These are phyloP conservation scores for Periconia sp. DNA, from an alignment of 2,329 filamentous ascomycete genomes.

Conservation along the genomic window DNA sequence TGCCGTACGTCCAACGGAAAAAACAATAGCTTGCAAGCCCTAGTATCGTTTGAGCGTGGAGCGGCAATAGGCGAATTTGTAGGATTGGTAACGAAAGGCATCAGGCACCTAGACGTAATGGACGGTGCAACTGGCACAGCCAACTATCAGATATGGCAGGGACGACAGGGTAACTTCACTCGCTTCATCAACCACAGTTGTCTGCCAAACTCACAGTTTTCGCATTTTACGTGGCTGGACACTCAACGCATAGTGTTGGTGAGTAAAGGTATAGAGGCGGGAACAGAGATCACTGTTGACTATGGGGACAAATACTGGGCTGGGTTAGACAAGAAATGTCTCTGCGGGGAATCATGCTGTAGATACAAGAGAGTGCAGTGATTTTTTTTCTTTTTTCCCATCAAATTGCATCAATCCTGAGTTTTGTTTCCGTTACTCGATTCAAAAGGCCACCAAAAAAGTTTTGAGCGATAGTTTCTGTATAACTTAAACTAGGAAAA, in stretches of 20 bases:
- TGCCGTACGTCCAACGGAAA: conserved; percentile 56
- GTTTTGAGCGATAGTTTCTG: too few species aligned
- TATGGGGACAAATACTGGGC: conserved; percentile 62
- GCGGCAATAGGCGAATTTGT: conserved; percentile 59
- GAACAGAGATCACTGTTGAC: conserved; percentile 59
- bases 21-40: conserved; percentile 56
- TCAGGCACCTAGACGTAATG: conserved; percentile 59
- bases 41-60: conserved; percentile 54
- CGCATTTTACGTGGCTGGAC: conserved; percentile 60
- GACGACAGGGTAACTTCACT: conserved; percentile 58
- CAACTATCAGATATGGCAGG: conserved; percentile 62
- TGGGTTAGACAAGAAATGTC: conserved; percentile 57
- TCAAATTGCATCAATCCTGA: too few species aligned
- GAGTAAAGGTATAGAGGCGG: conserved; percentile 56
- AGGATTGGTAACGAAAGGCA: conserved; percentile 56
- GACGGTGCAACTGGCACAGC: conserved; percentile 53
- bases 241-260: conserved; percentile 59
- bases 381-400: neutral
- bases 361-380: conserved; percentile 38
- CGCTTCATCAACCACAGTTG: conserved; percentile 63
- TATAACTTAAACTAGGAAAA: neutral
- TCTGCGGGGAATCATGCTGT: conserved; percentile 58
- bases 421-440: too few species aligned
- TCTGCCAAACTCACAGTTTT: conserved; percentile 59
- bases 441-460: too few species aligned